These are phyloP conservation scores for Penicillium egyptiacum DNA, from an alignment of 495 filamentous ascomycete genomes.

Conservation along the genomic window DNA sequence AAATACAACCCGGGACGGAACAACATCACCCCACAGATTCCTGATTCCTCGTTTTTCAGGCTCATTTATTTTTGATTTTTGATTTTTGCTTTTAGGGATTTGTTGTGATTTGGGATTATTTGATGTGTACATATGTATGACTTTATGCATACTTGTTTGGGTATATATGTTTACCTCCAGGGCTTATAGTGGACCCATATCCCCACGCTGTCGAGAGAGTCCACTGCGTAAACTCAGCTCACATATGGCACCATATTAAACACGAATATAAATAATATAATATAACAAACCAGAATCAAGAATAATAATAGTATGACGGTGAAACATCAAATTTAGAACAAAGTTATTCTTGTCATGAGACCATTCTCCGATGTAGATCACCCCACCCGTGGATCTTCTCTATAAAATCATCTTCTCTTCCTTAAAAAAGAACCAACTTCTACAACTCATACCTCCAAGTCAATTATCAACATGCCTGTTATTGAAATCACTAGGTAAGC, in stretches of 20 bases:
- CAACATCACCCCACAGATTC: slow-evolving; percentile 10
- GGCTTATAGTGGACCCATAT: background rate
- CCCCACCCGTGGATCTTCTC: background rate
- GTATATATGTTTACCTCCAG: too few species aligned
- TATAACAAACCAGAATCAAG: too few species aligned
- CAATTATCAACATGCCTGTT: slow-evolving; percentile 4
- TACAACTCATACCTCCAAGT: background rate
- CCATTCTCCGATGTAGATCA: too few species aligned
- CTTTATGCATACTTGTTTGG: background rate
- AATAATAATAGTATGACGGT: too few species aligned
- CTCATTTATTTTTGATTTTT: background rate
- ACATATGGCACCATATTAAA: too few species aligned
- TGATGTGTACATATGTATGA: background rate
- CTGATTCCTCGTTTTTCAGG: slow-evolving; percentile 15
- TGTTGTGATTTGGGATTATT: background rate
- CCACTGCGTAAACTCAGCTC: too few species aligned
- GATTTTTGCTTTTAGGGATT: background rate
- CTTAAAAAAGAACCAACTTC: background rate
- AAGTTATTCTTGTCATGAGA: too few species aligned
- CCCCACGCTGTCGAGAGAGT: background rate
- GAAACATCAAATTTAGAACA: too few species aligned
- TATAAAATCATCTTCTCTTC: background rate
- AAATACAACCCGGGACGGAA: slow-evolving; percentile 15
- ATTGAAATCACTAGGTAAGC: slow-evolving; percentile 6
- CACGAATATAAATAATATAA: too few species aligned